These are phyloP conservation scores for Somion occarium DNA, from an alignment of 1,284 basidiomycete genomes.

Conservation along the genomic window DNA sequence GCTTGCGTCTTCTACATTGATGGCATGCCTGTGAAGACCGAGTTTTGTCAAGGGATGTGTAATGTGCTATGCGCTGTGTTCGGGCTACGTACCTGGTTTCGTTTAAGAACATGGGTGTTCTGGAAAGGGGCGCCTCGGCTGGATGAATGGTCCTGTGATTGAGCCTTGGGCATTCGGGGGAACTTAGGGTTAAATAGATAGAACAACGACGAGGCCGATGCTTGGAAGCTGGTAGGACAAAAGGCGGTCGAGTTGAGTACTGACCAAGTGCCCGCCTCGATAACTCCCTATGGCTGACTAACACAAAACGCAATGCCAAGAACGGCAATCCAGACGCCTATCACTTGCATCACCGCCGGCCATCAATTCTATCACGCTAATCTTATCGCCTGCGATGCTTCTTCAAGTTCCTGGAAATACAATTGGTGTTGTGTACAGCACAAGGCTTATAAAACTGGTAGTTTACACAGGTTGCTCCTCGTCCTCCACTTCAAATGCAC, in stretches of 20 bases:
- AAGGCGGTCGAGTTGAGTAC: background rate
- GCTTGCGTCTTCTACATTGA: conserved; percentile 66
- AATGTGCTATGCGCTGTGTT: too few species aligned
- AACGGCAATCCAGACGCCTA: background rate
- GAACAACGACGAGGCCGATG: background rate
- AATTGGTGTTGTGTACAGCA: background rate
- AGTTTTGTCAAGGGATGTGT: background rate
- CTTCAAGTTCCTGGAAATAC: too few species aligned
- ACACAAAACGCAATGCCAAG: background rate
- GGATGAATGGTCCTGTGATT: background rate
- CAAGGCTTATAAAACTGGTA: background rate
- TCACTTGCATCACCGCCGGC: background rate
- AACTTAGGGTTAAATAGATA: background rate
- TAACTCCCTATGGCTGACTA: background rate
- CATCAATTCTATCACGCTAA: background rate
- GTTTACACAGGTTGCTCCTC: conserved; percentile 10
- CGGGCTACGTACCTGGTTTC: conserved; percentile 15
- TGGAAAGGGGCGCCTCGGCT: conserved; percentile 5
- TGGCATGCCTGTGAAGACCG: conserved; percentile 28
- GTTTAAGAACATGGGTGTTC: conserved; percentile 11
- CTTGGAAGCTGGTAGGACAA: background rate
- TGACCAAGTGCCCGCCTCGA: background rate
- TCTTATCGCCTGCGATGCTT: background rate
- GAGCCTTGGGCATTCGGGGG: conserved; percentile 7
- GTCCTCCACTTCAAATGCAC: conserved; percentile 76